phyloP scores from a whole-genome alignment of 495 filamentous ascomycete genomes.

The Hypoxylon crocopeplum region DNA sequence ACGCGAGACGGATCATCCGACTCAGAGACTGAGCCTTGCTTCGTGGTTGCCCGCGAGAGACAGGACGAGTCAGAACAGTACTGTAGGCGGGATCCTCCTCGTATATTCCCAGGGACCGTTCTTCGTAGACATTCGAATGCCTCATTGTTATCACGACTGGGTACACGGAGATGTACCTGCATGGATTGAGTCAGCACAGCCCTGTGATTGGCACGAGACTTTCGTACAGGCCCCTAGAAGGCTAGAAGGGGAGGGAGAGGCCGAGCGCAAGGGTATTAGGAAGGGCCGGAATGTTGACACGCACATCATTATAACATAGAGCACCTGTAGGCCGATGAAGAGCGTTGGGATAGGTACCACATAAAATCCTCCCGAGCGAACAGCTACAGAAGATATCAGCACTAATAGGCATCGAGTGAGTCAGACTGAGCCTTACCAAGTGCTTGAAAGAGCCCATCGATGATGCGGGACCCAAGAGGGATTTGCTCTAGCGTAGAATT shows the following conservation, averaged over 20 bases:
- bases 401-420: background rate
- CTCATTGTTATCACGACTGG: constrained; percentile 79
- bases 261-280: background rate
- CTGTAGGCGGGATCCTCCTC: constrained; percentile 48
- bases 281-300: background rate
- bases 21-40: constrained; percentile 36
- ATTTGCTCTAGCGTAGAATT: constrained; percentile 67
- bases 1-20: constrained; percentile 36
- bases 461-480: constrained; percentile 63
- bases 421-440: constrained; percentile 46
- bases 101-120: constrained; percentile 74
- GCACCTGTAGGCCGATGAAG: constrained; percentile 74
- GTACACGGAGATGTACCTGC: constrained; percentile 73
- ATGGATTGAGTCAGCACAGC: background rate
- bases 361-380: constrained; percentile 84
- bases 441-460: constrained; percentile 87
- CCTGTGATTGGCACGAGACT: background rate
- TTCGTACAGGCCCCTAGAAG: background rate
- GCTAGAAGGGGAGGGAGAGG: constrained; percentile 1
- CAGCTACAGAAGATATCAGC: constrained; percentile 53
- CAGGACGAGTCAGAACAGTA: constrained; percentile 19
- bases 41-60: constrained; percentile 29
- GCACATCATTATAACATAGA: constrained; percentile 90
- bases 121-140: constrained; percentile 70
- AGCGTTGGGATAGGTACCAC: constrained; percentile 75